A percentile compares a stretch with the other conserved stretches of the same genome.
phyloP scores from a whole-genome alignment of 257 asterid species.

The Leonotis leonurus region DNA sequence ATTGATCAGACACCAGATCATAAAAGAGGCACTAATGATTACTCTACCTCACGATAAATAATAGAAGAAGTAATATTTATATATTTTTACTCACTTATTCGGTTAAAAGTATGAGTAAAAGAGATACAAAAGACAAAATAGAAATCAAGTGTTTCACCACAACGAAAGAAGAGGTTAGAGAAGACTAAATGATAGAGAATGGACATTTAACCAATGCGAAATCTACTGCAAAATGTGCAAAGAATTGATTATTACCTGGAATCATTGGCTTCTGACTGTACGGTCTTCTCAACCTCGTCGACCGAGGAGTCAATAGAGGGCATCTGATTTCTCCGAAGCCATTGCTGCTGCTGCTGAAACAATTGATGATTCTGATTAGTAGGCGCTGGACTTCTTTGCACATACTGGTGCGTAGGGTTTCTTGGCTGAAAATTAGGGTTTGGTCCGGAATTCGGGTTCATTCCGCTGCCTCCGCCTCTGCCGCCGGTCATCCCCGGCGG shows the following conservation, averaged over 20 bases:
- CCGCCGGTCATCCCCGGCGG: conserved; percentile 82
- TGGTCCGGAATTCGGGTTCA: conserved; percentile 41
- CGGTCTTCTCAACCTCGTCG: conserved; percentile 68
- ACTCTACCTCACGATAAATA: not conserved
- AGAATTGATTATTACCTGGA: conserved; percentile 34
- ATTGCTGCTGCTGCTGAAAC: conserved; percentile 62
- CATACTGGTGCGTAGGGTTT: conserved; percentile 54
- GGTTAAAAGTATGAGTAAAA: not conserved
- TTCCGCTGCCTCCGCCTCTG: conserved; percentile 47
- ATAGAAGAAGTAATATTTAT: too few relatives aligned
- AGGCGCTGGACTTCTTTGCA: conserved; percentile 51
- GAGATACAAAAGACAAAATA: not conserved
- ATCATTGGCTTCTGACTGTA: conserved; percentile 60
- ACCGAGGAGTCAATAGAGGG: conserved; percentile 35
- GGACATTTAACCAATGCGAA: not conserved
- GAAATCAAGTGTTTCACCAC: not conserved
- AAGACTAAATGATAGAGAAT: not conserved
- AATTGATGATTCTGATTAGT: conserved; percentile 39
- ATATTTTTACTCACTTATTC: not conserved
- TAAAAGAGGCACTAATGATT: not conserved
- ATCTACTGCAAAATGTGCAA: conserved; percentile 2
- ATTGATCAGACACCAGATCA: conserved; percentile 3
- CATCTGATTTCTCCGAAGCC: conserved; percentile 62
- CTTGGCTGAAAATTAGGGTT: conserved; percentile 55
- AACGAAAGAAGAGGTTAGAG: not conserved